phyloP scores from a whole-genome alignment of 140 eudicot genomes.

The Ambrosia hybrid region DNA sequence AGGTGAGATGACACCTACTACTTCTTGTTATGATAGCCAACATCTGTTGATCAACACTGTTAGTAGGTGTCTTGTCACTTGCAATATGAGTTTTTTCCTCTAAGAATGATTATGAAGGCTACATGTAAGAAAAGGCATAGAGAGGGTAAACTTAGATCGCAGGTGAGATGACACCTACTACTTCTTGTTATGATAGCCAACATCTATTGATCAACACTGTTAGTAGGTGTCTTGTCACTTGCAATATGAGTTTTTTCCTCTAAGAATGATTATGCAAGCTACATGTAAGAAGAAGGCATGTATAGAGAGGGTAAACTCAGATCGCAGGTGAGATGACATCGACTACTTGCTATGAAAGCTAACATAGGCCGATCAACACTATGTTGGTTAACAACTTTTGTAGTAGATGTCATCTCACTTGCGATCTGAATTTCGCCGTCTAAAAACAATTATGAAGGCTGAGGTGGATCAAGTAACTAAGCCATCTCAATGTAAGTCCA shows the following conservation, averaged over 20 bases:
- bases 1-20: constrained; percentile 46
- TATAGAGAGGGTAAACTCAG: constrained; percentile 29
- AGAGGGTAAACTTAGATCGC: too few species aligned
- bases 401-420: constrained; percentile 29
- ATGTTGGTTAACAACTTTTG: constrained; percentile 1
- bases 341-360: constrained; percentile 15
- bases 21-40: not conserved
- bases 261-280: too few species aligned
- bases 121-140: too few species aligned
- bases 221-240: too few species aligned
- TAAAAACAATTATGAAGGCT: not conserved
- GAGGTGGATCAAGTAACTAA: not conserved
- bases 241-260: too few species aligned
- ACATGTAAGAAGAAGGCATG: not conserved
- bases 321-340: constrained; percentile 47
- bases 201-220: too few species aligned
- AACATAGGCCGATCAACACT: not conserved
- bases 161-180: too few species aligned
- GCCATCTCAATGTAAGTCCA: constrained; percentile 17
- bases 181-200: too few species aligned
- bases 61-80: constrained; percentile 30
- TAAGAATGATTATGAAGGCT: not conserved
- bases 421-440: constrained; percentile 23
- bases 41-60: not conserved
- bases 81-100: constrained; percentile 23